Evolutionary conservation across 176 grass and related monocot species (phyloP), one percentile per base, ranked within the genome.

Genomic region (Zizania latifolia): DNA sequence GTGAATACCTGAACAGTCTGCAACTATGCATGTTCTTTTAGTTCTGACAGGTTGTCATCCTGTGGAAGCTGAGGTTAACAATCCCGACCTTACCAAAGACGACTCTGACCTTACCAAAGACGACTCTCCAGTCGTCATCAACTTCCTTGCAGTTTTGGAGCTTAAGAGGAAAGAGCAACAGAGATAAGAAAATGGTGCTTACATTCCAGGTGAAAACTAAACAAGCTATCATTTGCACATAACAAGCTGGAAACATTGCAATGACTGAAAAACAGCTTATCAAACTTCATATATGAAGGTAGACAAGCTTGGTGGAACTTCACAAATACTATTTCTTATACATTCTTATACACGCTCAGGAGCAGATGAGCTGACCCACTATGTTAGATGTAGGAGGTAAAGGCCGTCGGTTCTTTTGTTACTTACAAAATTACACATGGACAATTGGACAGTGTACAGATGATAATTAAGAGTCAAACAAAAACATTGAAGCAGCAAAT

Each of bases 91-190:
- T 76, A 63, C 73, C 58, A 59, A 28, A 75, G 10, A 44, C 3
- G n/a, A n/a, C n/a, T n/a, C n/a, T n/a, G 35, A 15, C 34, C 4
- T 77, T 76, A 63, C 73, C 58, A 59, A 28, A 75, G 10, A 44
- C 3, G n/a, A n/a, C 8, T 53, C 22, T 36, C 54, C 31, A 55
- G 51, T 58, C 39, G 60, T 62, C 40, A 31, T 41, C 34, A 61
- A 17, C 27, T 57, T 67, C 14, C n/a, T 65, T 32, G 70, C 24
- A 26, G 8, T 21, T 60, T 16, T 13, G 4, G 26, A 28, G 14
- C 40, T 9, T 9, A 74, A 44, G 8, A 62, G 3, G 16, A 71
- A 35, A 5, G 11, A 53, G 6, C 22, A 72, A 35, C 19, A 65
- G 45, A 35, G 16, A 23, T 27, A 22, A 29, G 22, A 66, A 81